Percentiles rank a stretch among this genome's conserved stretches.
These are phyloP conservation scores for Ogataea paraovalis DNA, from an alignment of 805 yeast species.

Conservation along the genomic window DNA sequence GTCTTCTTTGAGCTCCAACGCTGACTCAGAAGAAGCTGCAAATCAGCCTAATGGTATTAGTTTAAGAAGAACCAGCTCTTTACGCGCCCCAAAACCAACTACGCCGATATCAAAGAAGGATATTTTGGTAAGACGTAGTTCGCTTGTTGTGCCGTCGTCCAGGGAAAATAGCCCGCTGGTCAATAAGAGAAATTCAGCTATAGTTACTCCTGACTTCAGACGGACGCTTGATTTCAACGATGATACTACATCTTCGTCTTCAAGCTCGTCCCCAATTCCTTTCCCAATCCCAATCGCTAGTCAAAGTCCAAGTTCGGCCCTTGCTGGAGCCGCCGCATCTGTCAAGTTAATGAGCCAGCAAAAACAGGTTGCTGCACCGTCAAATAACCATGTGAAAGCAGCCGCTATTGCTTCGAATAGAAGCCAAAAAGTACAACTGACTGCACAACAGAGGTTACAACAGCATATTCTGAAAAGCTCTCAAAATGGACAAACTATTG, in stretches of 20 bases:
- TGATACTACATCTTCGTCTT: constrained; percentile 1
- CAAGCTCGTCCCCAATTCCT: constrained; percentile 5
- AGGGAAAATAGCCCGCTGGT: constrained; percentile 5
- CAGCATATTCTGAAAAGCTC: constrained; percentile 31
- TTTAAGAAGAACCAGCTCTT: constrained; percentile 8
- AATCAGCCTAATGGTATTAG: neutral
- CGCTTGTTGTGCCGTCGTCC: neutral
- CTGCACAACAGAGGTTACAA: constrained; percentile 35
- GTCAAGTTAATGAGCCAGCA: constrained; percentile 10
- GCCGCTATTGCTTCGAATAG: constrained; percentile 21
- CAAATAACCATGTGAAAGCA: constrained; percentile 20
- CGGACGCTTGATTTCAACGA: constrained; percentile 6
- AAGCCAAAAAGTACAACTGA: constrained; percentile 14
- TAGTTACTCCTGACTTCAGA: constrained; percentile 15
- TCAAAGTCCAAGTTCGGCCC: constrained; percentile 12
- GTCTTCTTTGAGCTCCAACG: constrained; percentile 8
- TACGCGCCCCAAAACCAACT: constrained; percentile 3
- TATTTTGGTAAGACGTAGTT: constrained; percentile 3
- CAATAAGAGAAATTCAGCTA: constrained; percentile 11
- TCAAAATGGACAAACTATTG: constrained; percentile 28
- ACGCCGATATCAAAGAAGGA: constrained; percentile 2
- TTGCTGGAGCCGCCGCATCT: constrained; percentile 27
- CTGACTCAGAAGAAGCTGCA: neutral
- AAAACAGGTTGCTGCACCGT: neutral
- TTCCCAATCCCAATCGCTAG: constrained; percentile 12